phyloP scores from a whole-genome alignment of 768 basidiomycete species.

The Leccinum disarticulatum region DNA sequence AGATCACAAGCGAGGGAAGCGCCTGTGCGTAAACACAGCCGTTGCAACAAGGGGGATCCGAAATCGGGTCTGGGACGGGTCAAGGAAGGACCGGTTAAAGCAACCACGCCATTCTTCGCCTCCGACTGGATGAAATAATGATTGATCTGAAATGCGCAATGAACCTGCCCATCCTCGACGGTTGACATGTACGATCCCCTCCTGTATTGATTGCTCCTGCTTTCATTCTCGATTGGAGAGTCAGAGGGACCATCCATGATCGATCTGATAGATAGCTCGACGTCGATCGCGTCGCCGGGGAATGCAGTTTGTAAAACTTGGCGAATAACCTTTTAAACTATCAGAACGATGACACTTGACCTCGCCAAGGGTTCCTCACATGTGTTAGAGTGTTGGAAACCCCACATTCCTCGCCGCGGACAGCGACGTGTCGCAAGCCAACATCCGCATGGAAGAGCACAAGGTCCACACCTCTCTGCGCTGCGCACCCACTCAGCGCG shows the following conservation, averaged over 20 bases:
- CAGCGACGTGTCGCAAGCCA: constrained; percentile 82
- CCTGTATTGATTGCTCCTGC: constrained; percentile 21
- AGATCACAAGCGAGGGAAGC: constrained; percentile 43
- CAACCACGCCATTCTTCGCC: constrained; percentile 8
- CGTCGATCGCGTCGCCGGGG: constrained; percentile 78
- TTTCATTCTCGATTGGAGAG: constrained; percentile 26
- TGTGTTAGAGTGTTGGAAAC: constrained; percentile 79
- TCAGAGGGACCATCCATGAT: constrained; percentile 25
- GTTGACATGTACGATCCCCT: constrained; percentile 27
- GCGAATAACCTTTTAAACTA: constrained; percentile 63
- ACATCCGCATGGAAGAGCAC: constrained; percentile 90
- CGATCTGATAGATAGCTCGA: constrained; percentile 67
- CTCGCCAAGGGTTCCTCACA: constrained; percentile 51
- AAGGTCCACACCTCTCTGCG: constrained; percentile 83
- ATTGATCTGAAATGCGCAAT: constrained; percentile 58
- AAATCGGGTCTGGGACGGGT: constrained; percentile 42
- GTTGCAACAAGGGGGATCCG: constrained; percentile 53
- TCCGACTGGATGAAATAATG: constrained; percentile 43
- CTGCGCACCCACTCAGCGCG: constrained; percentile 78
- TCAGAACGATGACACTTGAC: constrained; percentile 16
- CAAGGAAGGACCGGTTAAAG: constrained; percentile 13
- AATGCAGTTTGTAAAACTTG: constrained; percentile 74
- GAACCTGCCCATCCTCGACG: constrained; percentile 40
- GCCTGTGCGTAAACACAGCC: constrained; percentile 58
- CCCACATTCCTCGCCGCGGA: constrained; percentile 82